phyloP scores from a whole-genome alignment of 129 eudicot species.

The Artemisia annua region DNA sequence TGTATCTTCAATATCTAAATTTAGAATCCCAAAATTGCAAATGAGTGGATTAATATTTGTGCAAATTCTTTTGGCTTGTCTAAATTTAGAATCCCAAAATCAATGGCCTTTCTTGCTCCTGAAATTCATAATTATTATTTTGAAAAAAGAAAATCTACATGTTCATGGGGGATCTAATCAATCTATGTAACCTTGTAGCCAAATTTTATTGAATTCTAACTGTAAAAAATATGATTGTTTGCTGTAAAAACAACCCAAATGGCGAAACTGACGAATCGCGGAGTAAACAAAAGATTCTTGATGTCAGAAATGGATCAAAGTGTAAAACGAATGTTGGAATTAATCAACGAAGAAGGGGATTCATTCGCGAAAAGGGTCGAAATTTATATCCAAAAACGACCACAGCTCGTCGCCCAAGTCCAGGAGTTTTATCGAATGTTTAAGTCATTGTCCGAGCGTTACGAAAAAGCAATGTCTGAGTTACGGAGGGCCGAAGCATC shows the following conservation, averaged over 20 bases:
- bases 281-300: slow-evolving; percentile 39
- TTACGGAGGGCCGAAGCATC: slow-evolving; percentile 22
- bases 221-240: slow-evolving; percentile 27
- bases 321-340: slow-evolving; percentile 74
- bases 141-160: not conserved
- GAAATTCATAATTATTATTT: not conserved
- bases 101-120: not conserved
- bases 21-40: no score
- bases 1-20: not conserved
- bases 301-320: slow-evolving; percentile 80
- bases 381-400: slow-evolving; percentile 78
- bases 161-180: slow-evolving; percentile 1
- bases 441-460: slow-evolving; percentile 74
- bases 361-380: slow-evolving; percentile 89
- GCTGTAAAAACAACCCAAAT: slow-evolving; percentile 2
- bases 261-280: slow-evolving; percentile 30
- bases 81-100: not conserved
- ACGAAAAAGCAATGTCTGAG: slow-evolving; percentile 62
- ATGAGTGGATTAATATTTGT: not conserved
- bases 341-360: slow-evolving; percentile 88
- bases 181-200: not conserved
- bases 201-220: slow-evolving; percentile 4
- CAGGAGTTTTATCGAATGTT: slow-evolving; percentile 85
- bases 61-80: slow-evolving; percentile 2
- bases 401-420: slow-evolving; percentile 56